phyloP scores from a whole-genome alignment of 257 asterid genomes.

The Solanum neorickii region DNA sequence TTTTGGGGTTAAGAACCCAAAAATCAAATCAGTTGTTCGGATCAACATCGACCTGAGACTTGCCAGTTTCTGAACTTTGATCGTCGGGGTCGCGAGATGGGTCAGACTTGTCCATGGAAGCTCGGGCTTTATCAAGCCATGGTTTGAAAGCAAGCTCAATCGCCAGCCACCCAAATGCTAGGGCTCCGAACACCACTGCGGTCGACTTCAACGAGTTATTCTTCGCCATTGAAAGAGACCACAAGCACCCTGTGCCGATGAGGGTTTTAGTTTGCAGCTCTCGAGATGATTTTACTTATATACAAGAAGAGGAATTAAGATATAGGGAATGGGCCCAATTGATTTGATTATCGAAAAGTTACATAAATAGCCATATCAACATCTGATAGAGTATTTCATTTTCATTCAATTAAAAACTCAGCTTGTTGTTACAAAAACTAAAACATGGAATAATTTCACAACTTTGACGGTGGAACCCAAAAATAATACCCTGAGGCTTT shows the following conservation, averaged over 20 bases:
- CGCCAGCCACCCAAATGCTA: constrained; percentile 70
- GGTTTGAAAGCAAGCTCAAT: constrained; percentile 79
- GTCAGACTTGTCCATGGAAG: constrained; percentile 53
- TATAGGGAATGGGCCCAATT: background rate
- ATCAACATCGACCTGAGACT: background rate
- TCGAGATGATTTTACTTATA: background rate
- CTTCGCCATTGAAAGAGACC: background rate
- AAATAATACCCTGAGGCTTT: background rate
- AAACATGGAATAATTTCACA: background rate
- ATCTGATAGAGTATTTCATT: background rate
- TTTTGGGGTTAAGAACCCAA: background rate
- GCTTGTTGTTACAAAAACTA: background rate
- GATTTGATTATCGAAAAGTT: background rate
- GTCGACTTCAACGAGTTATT: constrained; percentile 39
- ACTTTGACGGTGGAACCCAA: background rate
- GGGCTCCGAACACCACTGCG: constrained; percentile 54
- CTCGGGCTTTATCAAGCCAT: constrained; percentile 55
- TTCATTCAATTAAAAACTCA: background rate
- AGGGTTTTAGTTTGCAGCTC: background rate
- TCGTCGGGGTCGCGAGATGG: constrained; percentile 48
- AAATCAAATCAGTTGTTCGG: background rate
- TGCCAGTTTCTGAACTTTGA: background rate
- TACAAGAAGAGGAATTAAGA: background rate
- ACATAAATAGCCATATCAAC: background rate
- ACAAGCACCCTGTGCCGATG: background rate